Conservation (phyloP, 495 filamentous ascomycete species). For the Penicillium samsonianum region DNA sequence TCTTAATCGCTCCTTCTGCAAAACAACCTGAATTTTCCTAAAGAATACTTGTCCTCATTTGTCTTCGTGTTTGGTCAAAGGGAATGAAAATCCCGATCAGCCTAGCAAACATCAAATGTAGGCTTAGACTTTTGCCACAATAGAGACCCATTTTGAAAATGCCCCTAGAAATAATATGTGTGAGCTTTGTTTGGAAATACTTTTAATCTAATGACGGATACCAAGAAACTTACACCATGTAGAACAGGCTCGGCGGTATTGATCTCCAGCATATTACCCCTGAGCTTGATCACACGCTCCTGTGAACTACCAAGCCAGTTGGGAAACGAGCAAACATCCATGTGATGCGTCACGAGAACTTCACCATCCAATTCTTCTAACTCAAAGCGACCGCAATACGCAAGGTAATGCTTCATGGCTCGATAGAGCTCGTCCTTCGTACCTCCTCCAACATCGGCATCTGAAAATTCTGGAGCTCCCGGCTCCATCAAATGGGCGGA, state of each 20-base stretch:
- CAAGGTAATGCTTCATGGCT: background rate
- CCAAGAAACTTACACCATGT: background rate
- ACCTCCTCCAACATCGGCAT: background rate
- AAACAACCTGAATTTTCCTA: no score
- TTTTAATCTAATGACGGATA: no score
- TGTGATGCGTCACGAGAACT: background rate
- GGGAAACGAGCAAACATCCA: background rate
- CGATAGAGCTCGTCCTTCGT: background rate
- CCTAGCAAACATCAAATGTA: background rate
- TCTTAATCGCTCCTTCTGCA: no score
- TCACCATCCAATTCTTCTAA: background rate
- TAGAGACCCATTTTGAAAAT: background rate
- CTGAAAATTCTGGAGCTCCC: background rate
- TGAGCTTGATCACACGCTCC: background rate
- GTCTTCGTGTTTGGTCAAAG: background rate
- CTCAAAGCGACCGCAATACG: background rate
- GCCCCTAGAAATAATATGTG: background rate
- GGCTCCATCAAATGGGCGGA: background rate
- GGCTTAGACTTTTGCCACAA: background rate
- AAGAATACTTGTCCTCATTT: no score
- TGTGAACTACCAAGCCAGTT: background rate
- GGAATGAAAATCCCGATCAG: background rate
- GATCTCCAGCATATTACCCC: background rate
- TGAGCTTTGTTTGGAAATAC: background rate
- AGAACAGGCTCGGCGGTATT: background rate